Evolutionary conservation across 805 yeast species (phyloP).

Genomic region (Metschnikowia anglica): DNA sequence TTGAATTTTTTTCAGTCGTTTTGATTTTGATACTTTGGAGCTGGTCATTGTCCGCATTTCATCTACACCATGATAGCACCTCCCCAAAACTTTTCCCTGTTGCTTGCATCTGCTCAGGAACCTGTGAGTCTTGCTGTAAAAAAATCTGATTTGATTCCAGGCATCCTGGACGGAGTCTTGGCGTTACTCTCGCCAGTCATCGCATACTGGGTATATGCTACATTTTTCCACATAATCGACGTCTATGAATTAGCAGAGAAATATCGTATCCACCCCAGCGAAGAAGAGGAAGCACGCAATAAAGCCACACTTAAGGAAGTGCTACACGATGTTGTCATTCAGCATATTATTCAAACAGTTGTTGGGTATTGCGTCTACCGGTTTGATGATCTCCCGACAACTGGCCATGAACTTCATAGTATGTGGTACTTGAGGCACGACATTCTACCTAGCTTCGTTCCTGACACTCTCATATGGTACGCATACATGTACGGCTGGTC

Average conservation of each 20-base stretch:
- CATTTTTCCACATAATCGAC: conserved; percentile 74
- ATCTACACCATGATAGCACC: conserved; percentile 15
- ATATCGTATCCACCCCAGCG: conserved; percentile 90
- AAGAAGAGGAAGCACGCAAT: conserved; percentile 74
- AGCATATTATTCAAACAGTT: conserved; percentile 78
- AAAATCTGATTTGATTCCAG: conserved; percentile 49
- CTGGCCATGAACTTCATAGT: conserved; percentile 48
- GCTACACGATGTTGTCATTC: conserved; percentile 74
- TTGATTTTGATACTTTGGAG: too few relatives aligned
- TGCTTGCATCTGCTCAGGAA: conserved; percentile 16
- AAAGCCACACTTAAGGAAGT: conserved; percentile 71
- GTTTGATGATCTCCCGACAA: conserved; percentile 55
- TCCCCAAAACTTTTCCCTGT: conserved; percentile 23
- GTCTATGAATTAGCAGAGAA: conserved; percentile 70
- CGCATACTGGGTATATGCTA: conserved; percentile 80
- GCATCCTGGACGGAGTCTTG: conserved; percentile 68
- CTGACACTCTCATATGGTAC: conserved; percentile 48
- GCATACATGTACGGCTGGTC: conserved; percentile 68
- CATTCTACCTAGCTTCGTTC: conserved; percentile 40
- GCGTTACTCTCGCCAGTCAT: conserved; percentile 75
- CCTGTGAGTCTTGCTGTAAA: conserved; percentile 21
- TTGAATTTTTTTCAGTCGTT: too few relatives aligned
- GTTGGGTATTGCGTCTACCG: conserved; percentile 58
- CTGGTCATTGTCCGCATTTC: neutral
- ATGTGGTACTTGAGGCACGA: conserved; percentile 49